A percentile compares a stretch with the other conserved stretches of the same genome.
Conservation (phyloP, 202 grass and related monocot species). For the Panicum virgatum region DNA sequence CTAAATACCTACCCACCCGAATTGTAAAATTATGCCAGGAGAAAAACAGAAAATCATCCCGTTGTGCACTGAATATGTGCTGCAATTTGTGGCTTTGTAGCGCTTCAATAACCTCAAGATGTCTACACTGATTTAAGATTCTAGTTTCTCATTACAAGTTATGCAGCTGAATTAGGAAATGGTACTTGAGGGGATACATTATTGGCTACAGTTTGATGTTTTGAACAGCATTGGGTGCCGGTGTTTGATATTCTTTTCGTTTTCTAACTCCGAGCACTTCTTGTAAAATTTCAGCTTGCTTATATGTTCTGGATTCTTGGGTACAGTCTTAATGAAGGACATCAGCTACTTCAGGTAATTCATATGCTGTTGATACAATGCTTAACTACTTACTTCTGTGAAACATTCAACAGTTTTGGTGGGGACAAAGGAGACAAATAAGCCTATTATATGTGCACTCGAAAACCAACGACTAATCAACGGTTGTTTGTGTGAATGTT, state of each 20-base stretch:
- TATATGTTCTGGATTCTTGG: constrained; percentile 98
- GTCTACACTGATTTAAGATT: background rate
- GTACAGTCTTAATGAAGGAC: constrained; percentile 84
- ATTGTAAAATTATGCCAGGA: background rate
- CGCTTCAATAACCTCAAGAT: background rate
- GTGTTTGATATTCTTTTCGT: constrained; percentile 1
- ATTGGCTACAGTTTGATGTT: background rate
- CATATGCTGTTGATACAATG: constrained; percentile 8
- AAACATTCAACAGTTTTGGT: background rate
- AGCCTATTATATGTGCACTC: background rate
- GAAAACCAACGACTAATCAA: background rate
- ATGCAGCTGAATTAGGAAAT: background rate
- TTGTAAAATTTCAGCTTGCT: constrained; percentile 62
- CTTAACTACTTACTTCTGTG: background rate
- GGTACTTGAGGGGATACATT: background rate
- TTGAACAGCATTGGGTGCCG: background rate
- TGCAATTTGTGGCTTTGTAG: background rate
- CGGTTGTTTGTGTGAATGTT: background rate
- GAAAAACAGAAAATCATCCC: background rate
- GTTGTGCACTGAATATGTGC: background rate
- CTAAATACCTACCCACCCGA: background rate
- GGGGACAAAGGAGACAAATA: background rate
- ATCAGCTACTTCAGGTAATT: constrained; percentile 75
- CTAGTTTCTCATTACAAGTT: background rate
- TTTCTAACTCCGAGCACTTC: constrained; percentile 5